These are phyloP conservation scores for Termitomyces bulborhizus DNA, from an alignment of 768 basidiomycete genomes.

Conservation along the genomic window DNA sequence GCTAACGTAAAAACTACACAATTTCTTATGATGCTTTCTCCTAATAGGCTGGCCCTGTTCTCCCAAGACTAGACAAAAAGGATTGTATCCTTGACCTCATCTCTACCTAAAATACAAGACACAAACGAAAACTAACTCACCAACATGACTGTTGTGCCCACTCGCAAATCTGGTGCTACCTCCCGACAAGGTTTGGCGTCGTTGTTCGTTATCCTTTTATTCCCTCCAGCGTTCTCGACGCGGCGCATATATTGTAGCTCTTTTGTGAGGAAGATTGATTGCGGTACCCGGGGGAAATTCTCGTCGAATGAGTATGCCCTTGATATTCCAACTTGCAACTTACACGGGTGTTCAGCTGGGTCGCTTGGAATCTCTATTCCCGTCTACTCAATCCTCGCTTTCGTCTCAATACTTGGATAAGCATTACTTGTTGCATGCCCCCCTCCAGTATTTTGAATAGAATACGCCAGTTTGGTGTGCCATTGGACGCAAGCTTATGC, in stretches of 20 bases:
- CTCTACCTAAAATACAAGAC: constrained; percentile 5
- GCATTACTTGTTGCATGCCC: constrained; percentile 1
- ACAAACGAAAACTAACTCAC: constrained; percentile 8
- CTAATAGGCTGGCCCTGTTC: constrained; percentile 44
- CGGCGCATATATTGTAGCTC: constrained; percentile 27
- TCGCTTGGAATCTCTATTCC: constrained; percentile 35
- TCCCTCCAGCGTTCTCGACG: background rate
- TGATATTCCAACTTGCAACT: background rate
- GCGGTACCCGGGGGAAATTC: constrained; percentile 25
- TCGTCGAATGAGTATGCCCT: constrained; percentile 7
- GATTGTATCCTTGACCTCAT: constrained; percentile 14
- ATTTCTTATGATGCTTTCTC: constrained; percentile 2
- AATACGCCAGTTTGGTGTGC: constrained; percentile 32
- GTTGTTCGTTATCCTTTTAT: constrained; percentile 26
- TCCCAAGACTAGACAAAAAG: constrained; percentile 15
- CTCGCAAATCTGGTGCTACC: constrained; percentile 44
- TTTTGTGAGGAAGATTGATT: constrained; percentile 35
- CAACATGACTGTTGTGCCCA: constrained; percentile 28
- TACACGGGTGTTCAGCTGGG: constrained; percentile 17
- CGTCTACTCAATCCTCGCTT: constrained; percentile 33
- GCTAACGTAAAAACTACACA: constrained; percentile 24
- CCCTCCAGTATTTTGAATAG: background rate
- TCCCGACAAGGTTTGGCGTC: constrained; percentile 42
- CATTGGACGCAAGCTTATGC: constrained; percentile 29
- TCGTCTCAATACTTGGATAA: constrained; percentile 42